Percentiles rank a stretch among this genome's conserved stretches.
These are phyloP conservation scores for Tagetes patula DNA, from an alignment of 129 eudicot species.

Conservation along the genomic window DNA sequence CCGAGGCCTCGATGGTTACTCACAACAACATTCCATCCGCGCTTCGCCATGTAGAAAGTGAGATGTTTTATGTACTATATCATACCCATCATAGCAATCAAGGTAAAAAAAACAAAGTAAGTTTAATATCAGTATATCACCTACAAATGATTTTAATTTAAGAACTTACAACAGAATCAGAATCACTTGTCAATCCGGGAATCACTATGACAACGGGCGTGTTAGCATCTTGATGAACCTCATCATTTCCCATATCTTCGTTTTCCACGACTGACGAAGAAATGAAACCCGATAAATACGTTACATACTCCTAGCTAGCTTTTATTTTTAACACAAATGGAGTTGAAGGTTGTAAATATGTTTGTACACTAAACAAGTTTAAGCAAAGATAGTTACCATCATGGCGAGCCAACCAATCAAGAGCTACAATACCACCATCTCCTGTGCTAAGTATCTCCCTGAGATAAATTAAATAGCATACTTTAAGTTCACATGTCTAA, in stretches of 20 bases:
- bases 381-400: slow-evolving; percentile 44
- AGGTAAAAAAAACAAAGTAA: neutral
- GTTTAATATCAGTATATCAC: neutral
- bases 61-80: slow-evolving; percentile 85
- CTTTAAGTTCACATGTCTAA: neutral
- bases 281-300: neutral
- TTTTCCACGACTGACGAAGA: slow-evolving; percentile 39
- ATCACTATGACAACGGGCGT: slow-evolving; percentile 70
- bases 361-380: neutral
- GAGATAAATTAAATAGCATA: slow-evolving; percentile 7
- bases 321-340: neutral
- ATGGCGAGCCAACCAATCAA: slow-evolving; percentile 65
- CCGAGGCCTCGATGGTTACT: slow-evolving; percentile 98
- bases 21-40: slow-evolving; percentile 85
- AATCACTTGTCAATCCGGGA: slow-evolving; percentile 88
- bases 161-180: slow-evolving; percentile 66
- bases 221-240: slow-evolving; percentile 45
- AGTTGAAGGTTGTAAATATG: neutral
- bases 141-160: neutral
- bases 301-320: neutral
- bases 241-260: slow-evolving; percentile 33
- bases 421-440: slow-evolving; percentile 95
- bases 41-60: slow-evolving; percentile 65
- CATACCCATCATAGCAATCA: slow-evolving; percentile 12
- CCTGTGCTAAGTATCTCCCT: slow-evolving; percentile 61